Conservation (phyloP, 495 filamentous ascomycete species). For the Thozetella sp. region DNA sequence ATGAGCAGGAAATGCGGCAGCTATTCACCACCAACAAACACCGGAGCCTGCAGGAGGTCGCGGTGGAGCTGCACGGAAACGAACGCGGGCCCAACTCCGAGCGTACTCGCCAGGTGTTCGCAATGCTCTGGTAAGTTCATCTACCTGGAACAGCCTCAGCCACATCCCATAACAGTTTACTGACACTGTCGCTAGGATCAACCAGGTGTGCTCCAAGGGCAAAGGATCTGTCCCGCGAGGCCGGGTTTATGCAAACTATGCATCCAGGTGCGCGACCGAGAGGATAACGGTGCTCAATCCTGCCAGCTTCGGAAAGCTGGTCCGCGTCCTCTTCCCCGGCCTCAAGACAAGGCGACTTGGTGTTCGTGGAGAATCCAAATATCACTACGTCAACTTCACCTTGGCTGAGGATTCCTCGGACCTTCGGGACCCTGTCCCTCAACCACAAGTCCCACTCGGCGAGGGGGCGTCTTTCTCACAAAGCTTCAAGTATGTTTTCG, state of each 20-base stretch:
- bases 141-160: not conserved
- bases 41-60: slow-evolving; percentile 79
- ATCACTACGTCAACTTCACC: slow-evolving; percentile 91
- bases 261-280: slow-evolving; percentile 85
- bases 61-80: slow-evolving; percentile 67
- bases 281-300: slow-evolving; percentile 92
- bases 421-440: slow-evolving; percentile 30
- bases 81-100: slow-evolving; percentile 78
- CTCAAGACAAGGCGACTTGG: slow-evolving; percentile 90
- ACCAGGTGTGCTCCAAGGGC: slow-evolving; percentile 75
- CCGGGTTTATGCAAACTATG: slow-evolving; percentile 92
- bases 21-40: slow-evolving; percentile 76
- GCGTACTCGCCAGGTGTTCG: slow-evolving; percentile 94
- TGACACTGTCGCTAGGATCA: slow-evolving; percentile 63
- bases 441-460: slow-evolving; percentile 34
- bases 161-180: not conserved
- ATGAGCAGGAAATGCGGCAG: slow-evolving; percentile 89
- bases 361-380: slow-evolving; percentile 95
- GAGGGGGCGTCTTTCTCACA: slow-evolving; percentile 37
- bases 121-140: slow-evolving; percentile 88
- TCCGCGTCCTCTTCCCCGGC: slow-evolving; percentile 92
- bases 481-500: slow-evolving; percentile 35
- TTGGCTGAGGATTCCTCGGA: slow-evolving; percentile 66
- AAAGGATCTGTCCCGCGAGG: slow-evolving; percentile 87
- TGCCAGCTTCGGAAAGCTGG: slow-evolving; percentile 95